phyloP scores from a whole-genome alignment of 768 basidiomycete species.

The Harrya chromipes region DNA sequence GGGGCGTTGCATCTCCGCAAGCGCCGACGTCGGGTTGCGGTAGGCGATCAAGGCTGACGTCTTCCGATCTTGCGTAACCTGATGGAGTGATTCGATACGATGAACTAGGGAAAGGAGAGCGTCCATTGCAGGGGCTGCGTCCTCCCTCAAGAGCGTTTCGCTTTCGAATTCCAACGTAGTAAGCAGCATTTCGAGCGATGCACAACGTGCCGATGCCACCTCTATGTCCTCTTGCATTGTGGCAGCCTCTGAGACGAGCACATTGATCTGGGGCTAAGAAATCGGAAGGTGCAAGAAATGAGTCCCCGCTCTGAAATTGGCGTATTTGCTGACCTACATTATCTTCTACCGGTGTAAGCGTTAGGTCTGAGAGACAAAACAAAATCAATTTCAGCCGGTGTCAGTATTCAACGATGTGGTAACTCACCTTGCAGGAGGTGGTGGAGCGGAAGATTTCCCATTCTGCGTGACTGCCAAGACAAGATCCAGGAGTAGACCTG shows the following conservation, averaged over 20 bases:
- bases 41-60: background rate
- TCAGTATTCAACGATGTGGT: background rate
- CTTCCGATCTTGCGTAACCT: background rate
- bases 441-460: too few species aligned
- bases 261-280: slow-evolving; percentile 1
- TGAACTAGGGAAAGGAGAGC: slow-evolving; percentile 3
- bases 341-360: background rate
- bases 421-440: background rate
- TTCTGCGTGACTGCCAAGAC: too few species aligned
- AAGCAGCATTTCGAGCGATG: slow-evolving; percentile 3
- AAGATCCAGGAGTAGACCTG: too few species aligned
- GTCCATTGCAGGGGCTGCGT: slow-evolving; percentile 6
- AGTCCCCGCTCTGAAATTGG: background rate
- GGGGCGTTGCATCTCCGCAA: background rate
- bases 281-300: background rate
- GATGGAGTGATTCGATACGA: slow-evolving; percentile 7
- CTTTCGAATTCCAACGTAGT: background rate
- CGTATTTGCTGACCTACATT: background rate
- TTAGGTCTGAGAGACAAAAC: background rate
- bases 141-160: slow-evolving; percentile 1
- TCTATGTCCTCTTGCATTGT: slow-evolving; percentile 8
- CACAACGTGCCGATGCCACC: background rate
- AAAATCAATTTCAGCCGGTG: too few species aligned
- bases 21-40: slow-evolving; percentile 1
- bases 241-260: background rate